Conservation (phyloP, 2,329 filamentous ascomycete species). For the Xylaria sp. region DNA sequence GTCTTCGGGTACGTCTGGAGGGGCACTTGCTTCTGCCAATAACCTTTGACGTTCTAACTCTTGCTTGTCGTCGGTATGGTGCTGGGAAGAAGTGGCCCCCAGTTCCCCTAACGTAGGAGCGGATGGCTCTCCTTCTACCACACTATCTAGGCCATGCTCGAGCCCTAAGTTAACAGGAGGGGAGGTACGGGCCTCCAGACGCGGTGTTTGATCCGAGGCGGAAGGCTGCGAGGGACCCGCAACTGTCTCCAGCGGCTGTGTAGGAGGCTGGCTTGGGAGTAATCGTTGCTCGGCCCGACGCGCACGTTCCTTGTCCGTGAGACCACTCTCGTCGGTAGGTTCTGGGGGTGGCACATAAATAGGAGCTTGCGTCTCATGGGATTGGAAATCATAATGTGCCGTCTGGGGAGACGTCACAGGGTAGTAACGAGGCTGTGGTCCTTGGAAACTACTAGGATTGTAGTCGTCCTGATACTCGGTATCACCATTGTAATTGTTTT, state of each 20-base stretch:
- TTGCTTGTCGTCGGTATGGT: slow-evolving; percentile 73
- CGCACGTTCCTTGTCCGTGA: slow-evolving; percentile 85
- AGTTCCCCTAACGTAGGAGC: slow-evolving; percentile 62
- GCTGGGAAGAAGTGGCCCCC: slow-evolving; percentile 46
- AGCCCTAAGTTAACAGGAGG: background rate
- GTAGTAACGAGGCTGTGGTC: slow-evolving; percentile 45
- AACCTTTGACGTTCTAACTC: slow-evolving; percentile 70
- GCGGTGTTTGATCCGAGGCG: slow-evolving; percentile 23
- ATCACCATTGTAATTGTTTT: slow-evolving; percentile 48
- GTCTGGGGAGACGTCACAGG: slow-evolving; percentile 48
- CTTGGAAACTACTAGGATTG: slow-evolving; percentile 35
- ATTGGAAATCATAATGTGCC: slow-evolving; percentile 50
- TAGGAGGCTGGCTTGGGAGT: slow-evolving; percentile 81
- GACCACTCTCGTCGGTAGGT: slow-evolving; percentile 66
- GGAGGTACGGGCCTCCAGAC: background rate
- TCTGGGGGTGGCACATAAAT: slow-evolving; percentile 70
- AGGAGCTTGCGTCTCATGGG: slow-evolving; percentile 53
- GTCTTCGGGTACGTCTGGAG: slow-evolving; percentile 51
- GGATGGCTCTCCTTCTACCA: slow-evolving; percentile 49
- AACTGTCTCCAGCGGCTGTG: slow-evolving; percentile 44
- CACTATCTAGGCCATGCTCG: slow-evolving; percentile 3
- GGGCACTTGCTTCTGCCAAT: slow-evolving; percentile 64
- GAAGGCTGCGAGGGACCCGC: slow-evolving; percentile 57
- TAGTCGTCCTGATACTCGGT: slow-evolving; percentile 44
- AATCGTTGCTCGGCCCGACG: slow-evolving; percentile 81